phyloP scores from a whole-genome alignment of 2,329 filamentous ascomycete genomes.

The Hypoxylon sp. region DNA sequence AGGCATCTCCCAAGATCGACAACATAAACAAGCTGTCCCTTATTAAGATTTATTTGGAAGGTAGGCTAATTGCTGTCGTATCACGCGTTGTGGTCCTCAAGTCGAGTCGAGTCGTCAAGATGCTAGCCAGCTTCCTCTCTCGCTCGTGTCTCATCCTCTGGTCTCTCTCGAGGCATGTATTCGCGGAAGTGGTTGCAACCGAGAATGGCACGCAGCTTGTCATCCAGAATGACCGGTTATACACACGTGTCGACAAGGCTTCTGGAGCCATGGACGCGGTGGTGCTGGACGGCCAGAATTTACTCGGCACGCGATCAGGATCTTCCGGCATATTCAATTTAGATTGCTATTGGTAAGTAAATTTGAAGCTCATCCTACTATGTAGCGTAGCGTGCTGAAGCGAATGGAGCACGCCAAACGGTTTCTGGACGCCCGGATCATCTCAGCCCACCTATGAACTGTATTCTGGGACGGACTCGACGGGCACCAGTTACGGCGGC shows the following conservation, averaged over 20 bases:
- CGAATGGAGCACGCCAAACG: slow-evolving; percentile 53
- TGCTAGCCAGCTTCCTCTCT: slow-evolving; percentile 22
- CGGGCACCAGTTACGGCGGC: slow-evolving; percentile 62
- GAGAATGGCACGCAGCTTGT: slow-evolving; percentile 47
- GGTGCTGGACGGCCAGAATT: slow-evolving; percentile 52
- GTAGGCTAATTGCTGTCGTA: slow-evolving; percentile 32
- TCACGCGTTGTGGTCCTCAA: slow-evolving; percentile 22
- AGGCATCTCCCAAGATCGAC: slow-evolving; percentile 31
- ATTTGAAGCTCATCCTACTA: slow-evolving; percentile 11
- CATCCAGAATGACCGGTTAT: slow-evolving; percentile 51
- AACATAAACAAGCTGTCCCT: slow-evolving; percentile 33
- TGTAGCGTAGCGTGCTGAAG: slow-evolving; percentile 26
- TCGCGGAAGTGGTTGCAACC: slow-evolving; percentile 44
- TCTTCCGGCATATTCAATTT: slow-evolving; percentile 64
- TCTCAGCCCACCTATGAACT: slow-evolving; percentile 58
- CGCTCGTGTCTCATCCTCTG: slow-evolving; percentile 21
- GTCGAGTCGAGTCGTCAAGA: slow-evolving; percentile 35
- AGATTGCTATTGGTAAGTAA: slow-evolving; percentile 64
- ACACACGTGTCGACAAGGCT: slow-evolving; percentile 49
- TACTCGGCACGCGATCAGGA: slow-evolving; percentile 58
- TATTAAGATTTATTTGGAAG: slow-evolving; percentile 26
- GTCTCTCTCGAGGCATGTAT: slow-evolving; percentile 20
- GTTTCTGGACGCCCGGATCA: slow-evolving; percentile 65
- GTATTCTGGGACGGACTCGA: slow-evolving; percentile 59
- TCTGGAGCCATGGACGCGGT: slow-evolving; percentile 49